Percentiles rank a stretch among this genome's conserved stretches.
Evolutionary conservation across 1,139 yeast genomes (phyloP).

Genomic region (Taphrina flavorubra): DNA sequence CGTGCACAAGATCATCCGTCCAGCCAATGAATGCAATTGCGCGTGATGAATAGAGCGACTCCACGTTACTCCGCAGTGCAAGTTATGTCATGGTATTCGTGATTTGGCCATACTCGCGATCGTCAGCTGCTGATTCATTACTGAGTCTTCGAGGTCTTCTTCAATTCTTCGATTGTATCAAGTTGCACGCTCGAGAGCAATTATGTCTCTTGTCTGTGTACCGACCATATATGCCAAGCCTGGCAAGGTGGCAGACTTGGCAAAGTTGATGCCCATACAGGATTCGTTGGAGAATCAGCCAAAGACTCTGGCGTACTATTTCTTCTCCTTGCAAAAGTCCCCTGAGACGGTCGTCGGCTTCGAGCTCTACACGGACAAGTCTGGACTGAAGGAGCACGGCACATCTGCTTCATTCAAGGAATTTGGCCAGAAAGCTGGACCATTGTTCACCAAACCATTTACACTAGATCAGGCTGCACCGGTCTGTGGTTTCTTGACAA

Average conservation of each 20-base stretch:
- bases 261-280: constrained; percentile 17
- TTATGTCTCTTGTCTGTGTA: constrained; percentile 29
- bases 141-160: too few species aligned
- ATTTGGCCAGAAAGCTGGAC: constrained; percentile 27
- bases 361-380: constrained; percentile 33
- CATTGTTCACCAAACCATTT: constrained; percentile 19
- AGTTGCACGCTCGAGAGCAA: not conserved
- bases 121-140: too few species aligned
- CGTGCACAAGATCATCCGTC: not conserved
- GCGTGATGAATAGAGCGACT: too few species aligned
- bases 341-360: constrained; percentile 34
- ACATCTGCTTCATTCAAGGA: constrained; percentile 23
- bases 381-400: constrained; percentile 28
- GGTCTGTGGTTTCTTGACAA: constrained; percentile 27
- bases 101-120: too few species aligned
- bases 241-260: constrained; percentile 6
- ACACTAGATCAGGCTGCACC: constrained; percentile 29
- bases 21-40: not conserved
- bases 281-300: constrained; percentile 27
- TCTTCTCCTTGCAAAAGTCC: constrained; percentile 17
- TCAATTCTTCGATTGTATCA: too few species aligned
- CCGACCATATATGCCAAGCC: constrained; percentile 21
- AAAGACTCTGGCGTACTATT: constrained; percentile 34
- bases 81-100: not conserved
- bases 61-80: not conserved